A percentile compares a stretch with the other conserved stretches of the same genome.
Conservation (phyloP, 2,329 filamentous ascomycete species). For the Nemania sp. region DNA sequence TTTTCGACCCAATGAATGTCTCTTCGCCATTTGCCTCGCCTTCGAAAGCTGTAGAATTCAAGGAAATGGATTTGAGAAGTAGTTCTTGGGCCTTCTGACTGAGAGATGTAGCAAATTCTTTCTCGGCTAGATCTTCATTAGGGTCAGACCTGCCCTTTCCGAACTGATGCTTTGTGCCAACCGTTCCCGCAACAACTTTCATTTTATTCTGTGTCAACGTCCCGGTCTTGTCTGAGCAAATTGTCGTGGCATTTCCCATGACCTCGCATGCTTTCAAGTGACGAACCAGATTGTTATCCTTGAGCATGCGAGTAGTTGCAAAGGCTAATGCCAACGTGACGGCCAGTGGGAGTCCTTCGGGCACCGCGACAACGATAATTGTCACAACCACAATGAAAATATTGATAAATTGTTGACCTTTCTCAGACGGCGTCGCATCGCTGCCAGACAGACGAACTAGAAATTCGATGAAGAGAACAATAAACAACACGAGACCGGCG, state of each 20-base stretch:
- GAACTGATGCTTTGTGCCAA: slow-evolving; percentile 68
- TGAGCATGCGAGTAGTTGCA: slow-evolving; percentile 81
- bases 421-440: slow-evolving; percentile 70
- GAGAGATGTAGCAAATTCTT: slow-evolving; percentile 63
- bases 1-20: slow-evolving; percentile 81
- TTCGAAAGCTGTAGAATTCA: slow-evolving; percentile 82
- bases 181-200: slow-evolving; percentile 71
- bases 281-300: slow-evolving; percentile 81
- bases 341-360: slow-evolving; percentile 80
- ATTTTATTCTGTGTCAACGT: slow-evolving; percentile 77
- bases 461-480: slow-evolving; percentile 88
- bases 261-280: slow-evolving; percentile 83
- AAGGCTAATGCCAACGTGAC: slow-evolving; percentile 83
- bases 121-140: slow-evolving; percentile 55
- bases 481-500: slow-evolving; percentile 82
- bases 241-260: slow-evolving; percentile 82
- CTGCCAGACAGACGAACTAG: slow-evolving; percentile 69
- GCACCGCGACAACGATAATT: slow-evolving; percentile 83
- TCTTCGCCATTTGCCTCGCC: slow-evolving; percentile 75
- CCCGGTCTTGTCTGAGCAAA: slow-evolving; percentile 77
- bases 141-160: slow-evolving; percentile 54
- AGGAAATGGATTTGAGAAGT: slow-evolving; percentile 69
- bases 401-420: slow-evolving; percentile 81
- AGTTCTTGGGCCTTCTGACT: slow-evolving; percentile 62
- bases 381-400: slow-evolving; percentile 84